A percentile compares a stretch with the other conserved stretches of the same genome.
phyloP scores from a whole-genome alignment of 768 basidiomycete species.

The Coprinopsis marcescibilis region DNA sequence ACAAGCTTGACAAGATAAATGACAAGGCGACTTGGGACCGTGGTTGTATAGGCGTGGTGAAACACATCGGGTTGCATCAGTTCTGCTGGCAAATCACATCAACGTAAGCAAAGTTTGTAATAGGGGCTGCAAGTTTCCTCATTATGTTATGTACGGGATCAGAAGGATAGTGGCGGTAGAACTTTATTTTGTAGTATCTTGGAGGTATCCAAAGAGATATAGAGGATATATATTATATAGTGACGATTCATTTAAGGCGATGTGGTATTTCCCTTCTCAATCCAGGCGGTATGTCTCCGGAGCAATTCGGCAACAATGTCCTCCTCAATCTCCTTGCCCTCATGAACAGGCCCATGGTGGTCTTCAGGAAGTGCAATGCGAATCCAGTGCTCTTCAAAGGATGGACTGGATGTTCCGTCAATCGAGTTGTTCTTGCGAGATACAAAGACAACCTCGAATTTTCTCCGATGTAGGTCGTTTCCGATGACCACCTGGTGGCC shows the following conservation, averaged over 20 bases:
- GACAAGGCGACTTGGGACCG: too few species aligned
- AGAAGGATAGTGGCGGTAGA: too few species aligned
- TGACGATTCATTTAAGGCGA: too few species aligned
- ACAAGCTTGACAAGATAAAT: too few species aligned
- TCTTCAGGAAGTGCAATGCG: conserved; percentile 43
- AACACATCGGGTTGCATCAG: not conserved
- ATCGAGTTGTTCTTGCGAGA: conserved; percentile 38
- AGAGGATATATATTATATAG: too few species aligned
- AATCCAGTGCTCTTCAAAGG: conserved; percentile 58
- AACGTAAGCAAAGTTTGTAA: not conserved
- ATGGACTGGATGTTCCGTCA: conserved; percentile 10
- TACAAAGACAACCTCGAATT: conserved; percentile 90
- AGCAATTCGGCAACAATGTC: conserved; percentile 79
- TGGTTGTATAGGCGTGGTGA: not conserved
- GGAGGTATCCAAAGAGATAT: too few species aligned
- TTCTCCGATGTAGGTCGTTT: conserved; percentile 89
- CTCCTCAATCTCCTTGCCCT: conserved; percentile 84
- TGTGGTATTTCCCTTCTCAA: conserved; percentile 22
- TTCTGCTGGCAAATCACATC: not conserved
- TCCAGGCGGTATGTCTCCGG: conserved; percentile 69
- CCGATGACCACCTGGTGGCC: conserved; percentile 98
- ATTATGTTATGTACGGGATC: too few species aligned
- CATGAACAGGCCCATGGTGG: conserved; percentile 26
- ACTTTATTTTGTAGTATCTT: too few species aligned
- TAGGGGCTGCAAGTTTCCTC: too few species aligned